Base-by-base conservation (phyloP, 495 filamentous ascomycete genomes). In the Penicillium robsamsonii region DNA sequence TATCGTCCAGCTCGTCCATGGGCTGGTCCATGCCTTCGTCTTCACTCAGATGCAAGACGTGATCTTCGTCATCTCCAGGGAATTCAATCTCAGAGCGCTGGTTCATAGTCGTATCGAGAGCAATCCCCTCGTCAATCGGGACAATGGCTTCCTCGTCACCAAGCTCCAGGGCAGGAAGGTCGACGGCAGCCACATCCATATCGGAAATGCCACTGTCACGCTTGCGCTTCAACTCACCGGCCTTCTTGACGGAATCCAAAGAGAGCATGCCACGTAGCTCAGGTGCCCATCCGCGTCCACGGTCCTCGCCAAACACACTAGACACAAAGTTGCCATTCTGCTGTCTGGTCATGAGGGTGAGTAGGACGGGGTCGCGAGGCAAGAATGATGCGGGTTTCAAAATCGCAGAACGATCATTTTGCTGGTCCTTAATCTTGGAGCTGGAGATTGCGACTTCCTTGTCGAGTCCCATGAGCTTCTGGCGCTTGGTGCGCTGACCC, bases 151-250 rank as follows among this genome's bases (percentile, higher is more conserved):
- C 89, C 29, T 90, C 82, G 17, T 80, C 78, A 24, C 77, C 85
- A 58, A 91, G 70, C 51, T 91, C 88, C 31, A 93, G 75, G 24
- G 82, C 82, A 40, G 87, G 88, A n/a, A 82, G 79, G 61, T 85
- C 86, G 29, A 76, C 79, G 27, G 60, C 84, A 43, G 86, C 83
- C 31, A 84, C 79, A 50, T 87, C 87, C 67, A 95, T 79, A 66
- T 92, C 90, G 31, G 88, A 87, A 50, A 95, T 82, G 10, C 90
- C 92, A 61, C 85, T 90, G 68, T 96, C 94, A 38, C 94, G 86
- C 80, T 98, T 98, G 51, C 95, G 77, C 82, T 97, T 98, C 45
- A 94, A 79, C 38, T 94, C 91, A 45, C 89, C 87, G 12, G 86
- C 80, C 46, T 82, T 84, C 53, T 86, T 83, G 17, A 96, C 83